Base-by-base conservation (phyloP, 768 basidiomycete genomes). In the Leccinum longicurvipes region DNA sequence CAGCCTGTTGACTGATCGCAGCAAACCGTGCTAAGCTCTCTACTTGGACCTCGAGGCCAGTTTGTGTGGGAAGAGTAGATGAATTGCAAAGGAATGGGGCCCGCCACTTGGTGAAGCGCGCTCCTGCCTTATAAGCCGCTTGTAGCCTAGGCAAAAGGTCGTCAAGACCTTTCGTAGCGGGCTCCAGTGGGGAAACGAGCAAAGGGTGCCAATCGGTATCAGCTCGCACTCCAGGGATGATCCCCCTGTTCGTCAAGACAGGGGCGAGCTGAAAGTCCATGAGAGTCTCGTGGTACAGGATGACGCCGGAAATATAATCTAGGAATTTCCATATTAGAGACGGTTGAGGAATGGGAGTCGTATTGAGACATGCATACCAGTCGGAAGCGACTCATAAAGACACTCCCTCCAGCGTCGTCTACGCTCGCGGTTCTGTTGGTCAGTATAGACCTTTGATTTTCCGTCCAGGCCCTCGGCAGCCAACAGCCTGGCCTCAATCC, bases 271-370 rank as follows among this genome's bases (percentile, higher is more conserved):
- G 72, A 71, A 82, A 79, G 56, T 80, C 76, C 47, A 77, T 63
- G 53, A 82, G 74, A 5, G 79, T 76, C 61, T 81, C 79, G 3
- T 73, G 60, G 62, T 77, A 77, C n/a, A 82, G 62, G 56, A 81
- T 81, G 25, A 81, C 77, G 10, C 80, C 80, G 9, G 78, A 79
- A 24, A 83, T 76, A 59, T 77, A 73, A 44, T 81, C 77, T 77
- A 55, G 36, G 51, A 15, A 36, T 36, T 49, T n/a, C 11, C 28
- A 50, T 15, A 47, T 41, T 31, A 55, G 25, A 50, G n/a, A 27
- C 8, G 27, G 28, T 36, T 50, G 25, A 52, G 51, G 32, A 50
- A 5, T 15, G 17, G 27, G 9, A 39, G 46, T 29, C 12, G 39
- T 31, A 36, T 15, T 17, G 24, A 51, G 6, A 11, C 14, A 31